These are phyloP conservation scores for Trichophyton simii DNA, from an alignment of 2,329 filamentous ascomycete genomes.

Conservation along the genomic window DNA sequence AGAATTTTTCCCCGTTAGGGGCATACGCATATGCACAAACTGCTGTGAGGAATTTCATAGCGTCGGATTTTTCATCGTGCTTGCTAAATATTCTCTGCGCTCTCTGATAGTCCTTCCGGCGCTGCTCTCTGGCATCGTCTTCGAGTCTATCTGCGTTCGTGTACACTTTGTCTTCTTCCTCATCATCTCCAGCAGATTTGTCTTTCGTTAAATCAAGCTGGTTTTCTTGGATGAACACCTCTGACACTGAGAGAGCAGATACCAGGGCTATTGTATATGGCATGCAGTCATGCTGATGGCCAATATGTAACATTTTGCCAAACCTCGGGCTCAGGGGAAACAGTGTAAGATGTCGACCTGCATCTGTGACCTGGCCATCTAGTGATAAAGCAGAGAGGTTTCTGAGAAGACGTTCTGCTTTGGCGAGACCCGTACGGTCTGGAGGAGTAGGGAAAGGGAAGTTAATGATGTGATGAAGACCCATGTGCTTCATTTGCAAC, in stretches of 20 bases:
- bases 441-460: slow-evolving; percentile 95
- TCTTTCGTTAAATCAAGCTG: slow-evolving; percentile 51
- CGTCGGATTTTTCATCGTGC: slow-evolving; percentile 72
- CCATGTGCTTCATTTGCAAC: slow-evolving; percentile 88
- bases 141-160: slow-evolving; percentile 56
- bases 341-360: slow-evolving; percentile 69
- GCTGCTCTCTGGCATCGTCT: slow-evolving; percentile 55
- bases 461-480: slow-evolving; percentile 75
- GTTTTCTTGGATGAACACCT: slow-evolving; percentile 73
- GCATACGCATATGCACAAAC: slow-evolving; percentile 77
- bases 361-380: slow-evolving; percentile 61
- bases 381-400: slow-evolving; percentile 70
- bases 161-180: slow-evolving; percentile 35
- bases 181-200: slow-evolving; percentile 23
- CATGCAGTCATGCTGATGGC: slow-evolving; percentile 67
- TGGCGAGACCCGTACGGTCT: slow-evolving; percentile 59
- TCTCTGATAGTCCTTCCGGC: slow-evolving; percentile 53
- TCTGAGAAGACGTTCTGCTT: slow-evolving; percentile 72
- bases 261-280: slow-evolving; percentile 81
- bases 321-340: slow-evolving; percentile 88
- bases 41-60: slow-evolving; percentile 78
- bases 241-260: slow-evolving; percentile 73
- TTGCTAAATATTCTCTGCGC: slow-evolving; percentile 68
- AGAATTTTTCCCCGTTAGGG: slow-evolving; percentile 56
- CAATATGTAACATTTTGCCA: slow-evolving; percentile 80